These are phyloP conservation scores for Phialophora macrospora DNA, from an alignment of 2,329 filamentous ascomycete species.

Conservation along the genomic window DNA sequence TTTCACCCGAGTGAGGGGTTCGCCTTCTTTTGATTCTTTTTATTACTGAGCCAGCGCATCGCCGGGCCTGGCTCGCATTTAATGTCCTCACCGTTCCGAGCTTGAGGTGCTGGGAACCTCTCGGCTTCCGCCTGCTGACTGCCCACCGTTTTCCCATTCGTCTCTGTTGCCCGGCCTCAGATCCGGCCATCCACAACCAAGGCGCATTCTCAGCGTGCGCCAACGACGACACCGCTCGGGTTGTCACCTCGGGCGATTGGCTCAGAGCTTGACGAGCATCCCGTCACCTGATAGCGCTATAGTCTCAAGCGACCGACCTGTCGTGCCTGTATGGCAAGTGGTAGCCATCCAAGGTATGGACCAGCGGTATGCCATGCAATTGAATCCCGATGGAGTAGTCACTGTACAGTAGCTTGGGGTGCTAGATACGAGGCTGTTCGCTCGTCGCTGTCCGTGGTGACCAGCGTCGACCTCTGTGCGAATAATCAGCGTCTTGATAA, in stretches of 20 bases:
- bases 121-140: conserved; percentile 28
- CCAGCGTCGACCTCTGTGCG: neutral
- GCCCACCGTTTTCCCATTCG: conserved; percentile 20
- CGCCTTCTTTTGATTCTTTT: conserved; percentile 24
- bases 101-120: neutral
- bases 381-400: conserved; percentile 8
- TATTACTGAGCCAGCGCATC: conserved; percentile 27
- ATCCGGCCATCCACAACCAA: conserved; percentile 19
- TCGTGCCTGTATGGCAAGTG: conserved; percentile 12
- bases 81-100: conserved; percentile 33
- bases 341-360: conserved; percentile 7
- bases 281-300: conserved; percentile 33
- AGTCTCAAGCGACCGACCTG: conserved; percentile 11
- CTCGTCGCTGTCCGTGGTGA: neutral
- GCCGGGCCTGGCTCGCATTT: conserved; percentile 32
- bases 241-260: conserved; percentile 24
- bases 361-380: conserved; percentile 20
- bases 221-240: conserved; percentile 28
- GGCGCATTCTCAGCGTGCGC: conserved; percentile 14
- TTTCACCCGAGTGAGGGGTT: conserved; percentile 31
- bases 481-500: conserved; percentile 1
- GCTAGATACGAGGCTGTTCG: conserved; percentile 2
- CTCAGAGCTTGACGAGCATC: conserved; percentile 20
- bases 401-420: conserved; percentile 5
- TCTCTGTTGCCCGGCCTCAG: conserved; percentile 14